Base-by-base conservation (phyloP, 352 stramenopile species). In the Phytopythium vexans region DNA sequence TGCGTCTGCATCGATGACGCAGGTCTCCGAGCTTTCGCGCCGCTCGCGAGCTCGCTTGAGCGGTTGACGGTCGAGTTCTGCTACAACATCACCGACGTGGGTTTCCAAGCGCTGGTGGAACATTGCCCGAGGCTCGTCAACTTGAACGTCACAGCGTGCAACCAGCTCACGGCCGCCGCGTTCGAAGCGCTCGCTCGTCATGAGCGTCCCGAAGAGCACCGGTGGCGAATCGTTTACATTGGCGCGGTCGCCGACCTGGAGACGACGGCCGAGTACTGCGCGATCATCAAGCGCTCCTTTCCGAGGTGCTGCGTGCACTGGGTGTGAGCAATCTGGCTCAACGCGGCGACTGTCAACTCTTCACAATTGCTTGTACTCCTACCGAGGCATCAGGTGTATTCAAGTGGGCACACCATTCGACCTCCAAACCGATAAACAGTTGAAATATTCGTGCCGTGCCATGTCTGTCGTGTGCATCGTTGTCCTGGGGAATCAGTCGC, bases 41-140 rank as follows among this genome's bases (percentile, higher is more conserved):
- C 56, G 34, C 59, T 72, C 41, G 72, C 64, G 8, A 45, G 8
- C 4, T 58, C 57, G 9, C 58, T 97, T 3, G 52, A 73, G 43
- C 60, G 51, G n/a, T 56, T 97, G 6, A 89, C 88, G n/a, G 70
- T 97, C 27, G 72, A 88, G 35, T 96, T 95, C 67, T 97, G 87
- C 70, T 84, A 87, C 67, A 85, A 89, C 36, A 74, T 97, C 39
- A 95, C 86, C 0, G 85, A 94, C 54, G 57, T 60, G 1, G 85
- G 78, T 1, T 62, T 97, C 10, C 42, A 52, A 1, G 49, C 66
- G 8, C 59, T 97, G 39, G 67, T 76, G 15, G 49, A 41, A 3
- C 45, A 61, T n/a, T 92, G 86, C 54, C 54, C 60, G n/a, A 49
- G 60, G 2, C 64, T 97, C 34, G 52, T 78, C 39, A 56, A 85